Conservation (phyloP, 331 rosid genomes). For the Malus hybrid region DNA sequence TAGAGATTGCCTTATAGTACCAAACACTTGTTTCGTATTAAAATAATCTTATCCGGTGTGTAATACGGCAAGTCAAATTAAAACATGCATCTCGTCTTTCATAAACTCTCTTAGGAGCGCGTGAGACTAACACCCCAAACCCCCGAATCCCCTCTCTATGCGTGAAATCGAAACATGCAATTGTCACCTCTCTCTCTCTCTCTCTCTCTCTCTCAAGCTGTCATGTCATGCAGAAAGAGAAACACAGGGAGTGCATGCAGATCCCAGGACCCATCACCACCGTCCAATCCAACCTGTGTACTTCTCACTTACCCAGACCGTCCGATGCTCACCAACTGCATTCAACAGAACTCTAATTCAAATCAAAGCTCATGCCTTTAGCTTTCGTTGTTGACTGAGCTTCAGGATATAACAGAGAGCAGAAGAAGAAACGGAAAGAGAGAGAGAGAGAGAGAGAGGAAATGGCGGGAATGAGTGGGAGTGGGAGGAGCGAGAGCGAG, state of each 20-base stretch:
- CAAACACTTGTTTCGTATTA: no score
- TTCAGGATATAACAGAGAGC: not conserved
- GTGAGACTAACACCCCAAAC: not conserved
- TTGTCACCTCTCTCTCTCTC: not conserved
- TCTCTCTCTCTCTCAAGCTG: not conserved
- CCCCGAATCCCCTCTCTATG: not conserved
- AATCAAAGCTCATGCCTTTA: not conserved
- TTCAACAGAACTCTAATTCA: not conserved
- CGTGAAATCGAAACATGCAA: not conserved
- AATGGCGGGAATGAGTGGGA: conserved; percentile 5
- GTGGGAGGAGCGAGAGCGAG: conserved; percentile 31
- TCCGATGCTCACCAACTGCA: not conserved
- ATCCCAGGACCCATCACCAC: not conserved
- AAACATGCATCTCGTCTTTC: no score
- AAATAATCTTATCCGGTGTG: no score
- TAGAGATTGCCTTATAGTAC: no score
- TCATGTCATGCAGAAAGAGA: not conserved
- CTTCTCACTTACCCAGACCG: not conserved
- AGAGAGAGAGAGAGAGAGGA: not conserved
- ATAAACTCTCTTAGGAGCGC: not conserved
- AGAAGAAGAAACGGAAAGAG: not conserved
- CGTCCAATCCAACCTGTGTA: not conserved
- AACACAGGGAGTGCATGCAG: not conserved
- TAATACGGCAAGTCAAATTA: no score
- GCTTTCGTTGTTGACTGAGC: not conserved